Base-by-base conservation (phyloP, 179 eudicot genomes). In the Actinidia arguta region DNA sequence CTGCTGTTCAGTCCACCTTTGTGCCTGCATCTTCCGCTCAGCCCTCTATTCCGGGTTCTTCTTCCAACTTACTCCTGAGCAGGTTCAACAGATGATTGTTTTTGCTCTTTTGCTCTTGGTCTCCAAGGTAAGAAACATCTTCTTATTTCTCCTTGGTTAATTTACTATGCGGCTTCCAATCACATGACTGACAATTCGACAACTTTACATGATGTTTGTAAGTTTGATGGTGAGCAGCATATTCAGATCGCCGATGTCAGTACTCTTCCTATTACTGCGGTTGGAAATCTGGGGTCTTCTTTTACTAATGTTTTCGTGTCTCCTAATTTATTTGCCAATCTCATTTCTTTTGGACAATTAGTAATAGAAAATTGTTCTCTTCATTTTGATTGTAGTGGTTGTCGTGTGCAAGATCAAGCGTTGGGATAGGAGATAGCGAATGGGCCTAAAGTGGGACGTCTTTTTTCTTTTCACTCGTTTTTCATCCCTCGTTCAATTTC, bases 371-470 rank as follows among this genome's bases (percentile, higher is more conserved):
- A 78, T 62, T 62, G 42, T 47, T 3, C 12, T 39, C 17, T 78
- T 61, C 71, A 61, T 31, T 78, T 63, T 78, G 50, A 18, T 78
- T 13, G 44, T 47, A 22, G 5, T 78, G 58, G 72, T 63, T 78
- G 73, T 78, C 42, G 4, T 78, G 81, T 78, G 73, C 17, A 59
- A n/a, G 69, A 77, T 24, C 81, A 77, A 50, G 69, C 24, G 77
- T 76, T 63, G 48, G 47, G 81, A 56, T n/a, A 48, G 13, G 54
- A 62, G 75, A 76, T 82, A 27, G 66, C 68, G 51, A 62, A 56
- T 20, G 64, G 80, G 55, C 80, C 63, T 74, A 82, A 82, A 74
- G 47, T 63, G 18, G 80, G 85, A 18, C 52, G 66, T 9, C 11
- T 80, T 8, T 69, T 80, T 80, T 78, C 69, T 51, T 17, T 79